Evolutionary conservation across 2,329 filamentous ascomycete genomes (phyloP).

Genomic region (Chaetoscypha palmicola): DNA sequence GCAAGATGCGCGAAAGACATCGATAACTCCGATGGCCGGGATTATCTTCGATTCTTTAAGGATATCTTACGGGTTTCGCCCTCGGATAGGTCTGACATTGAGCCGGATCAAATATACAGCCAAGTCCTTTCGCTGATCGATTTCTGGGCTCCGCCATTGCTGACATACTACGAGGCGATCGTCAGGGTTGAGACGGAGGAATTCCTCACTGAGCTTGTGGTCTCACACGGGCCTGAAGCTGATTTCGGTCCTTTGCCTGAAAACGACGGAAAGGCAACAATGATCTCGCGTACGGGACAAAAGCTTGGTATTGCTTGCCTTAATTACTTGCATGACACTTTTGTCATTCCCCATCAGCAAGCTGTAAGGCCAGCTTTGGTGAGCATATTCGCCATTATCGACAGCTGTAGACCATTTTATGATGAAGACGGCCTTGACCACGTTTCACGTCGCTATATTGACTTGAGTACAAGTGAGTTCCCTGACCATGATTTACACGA

Average conservation of each 20-base stretch:
- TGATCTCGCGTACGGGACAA: slow-evolving; percentile 16
- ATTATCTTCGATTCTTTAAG: slow-evolving; percentile 30
- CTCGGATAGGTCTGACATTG: slow-evolving; percentile 29
- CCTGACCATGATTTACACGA: background rate
- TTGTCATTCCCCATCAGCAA: slow-evolving; percentile 23
- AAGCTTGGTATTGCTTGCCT: slow-evolving; percentile 26
- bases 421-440: slow-evolving; percentile 18
- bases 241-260: slow-evolving; percentile 12
- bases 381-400: slow-evolving; percentile 24
- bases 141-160: slow-evolving; percentile 44
- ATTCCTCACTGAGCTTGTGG: slow-evolving; percentile 21
- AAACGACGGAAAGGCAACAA: slow-evolving; percentile 11
- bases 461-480: slow-evolving; percentile 20
- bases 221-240: slow-evolving; percentile 13
- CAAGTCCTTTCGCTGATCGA: slow-evolving; percentile 35
- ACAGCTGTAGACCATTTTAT: slow-evolving; percentile 22
- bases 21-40: slow-evolving; percentile 27
- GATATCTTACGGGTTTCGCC: slow-evolving; percentile 16
- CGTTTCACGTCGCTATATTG: slow-evolving; percentile 10
- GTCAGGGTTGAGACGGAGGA: slow-evolving; percentile 38
- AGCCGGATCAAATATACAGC: slow-evolving; percentile 31
- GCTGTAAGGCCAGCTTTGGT: slow-evolving; percentile 24
- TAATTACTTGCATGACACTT: slow-evolving; percentile 26
- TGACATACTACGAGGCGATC: slow-evolving; percentile 41
- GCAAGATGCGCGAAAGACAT: slow-evolving; percentile 19